These are phyloP conservation scores for Lactifluus piperatus DNA, from an alignment of 768 basidiomycete genomes.

Conservation along the genomic window DNA sequence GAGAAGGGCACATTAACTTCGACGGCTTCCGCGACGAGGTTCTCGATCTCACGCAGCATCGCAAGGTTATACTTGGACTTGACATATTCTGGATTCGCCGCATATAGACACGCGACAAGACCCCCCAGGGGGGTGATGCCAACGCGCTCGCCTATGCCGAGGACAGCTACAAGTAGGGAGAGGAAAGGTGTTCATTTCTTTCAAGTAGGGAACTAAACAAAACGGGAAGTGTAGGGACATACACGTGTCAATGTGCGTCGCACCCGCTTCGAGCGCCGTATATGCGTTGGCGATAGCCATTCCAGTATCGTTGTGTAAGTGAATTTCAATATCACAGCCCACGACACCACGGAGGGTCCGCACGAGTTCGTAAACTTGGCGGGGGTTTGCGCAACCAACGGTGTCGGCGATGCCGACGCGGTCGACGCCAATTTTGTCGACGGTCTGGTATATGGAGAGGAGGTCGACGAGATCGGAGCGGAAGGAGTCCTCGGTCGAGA, in stretches of 20 bases:
- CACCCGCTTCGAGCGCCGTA: conserved; percentile 95
- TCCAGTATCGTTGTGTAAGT: conserved; percentile 98
- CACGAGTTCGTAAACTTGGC: conserved; percentile 98
- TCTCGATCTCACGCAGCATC: conserved; percentile 98
- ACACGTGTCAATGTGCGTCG: conserved; percentile 98
- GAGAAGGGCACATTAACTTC: conserved; percentile 97
- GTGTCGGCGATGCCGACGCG: conserved; percentile 99
- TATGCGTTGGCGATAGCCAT: conserved; percentile 99
- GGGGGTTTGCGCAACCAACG: conserved; percentile 96
- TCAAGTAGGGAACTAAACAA: background rate
- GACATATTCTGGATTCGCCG: conserved; percentile 97
- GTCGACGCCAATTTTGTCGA: conserved; percentile 99
- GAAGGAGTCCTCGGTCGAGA: conserved; percentile 99
- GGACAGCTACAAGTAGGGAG: conserved; percentile 52
- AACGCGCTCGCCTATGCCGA: conserved; percentile 98
- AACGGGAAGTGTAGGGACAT: conserved; percentile 24
- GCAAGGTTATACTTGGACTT: conserved; percentile 97
- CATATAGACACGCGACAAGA: conserved; percentile 92
- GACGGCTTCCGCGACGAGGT: conserved; percentile 96
- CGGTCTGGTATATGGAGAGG: conserved; percentile 96
- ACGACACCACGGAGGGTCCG: conserved; percentile 95
- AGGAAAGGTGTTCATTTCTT: conserved; percentile 6
- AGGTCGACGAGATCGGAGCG: conserved; percentile 98
- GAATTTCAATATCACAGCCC: conserved; percentile 94
- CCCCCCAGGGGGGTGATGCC: conserved; percentile 98